Evolutionary conservation across 495 filamentous ascomycete species (phyloP), one percentile per base, ranked within the genome.

Genomic region (Xylaria sp.): DNA sequence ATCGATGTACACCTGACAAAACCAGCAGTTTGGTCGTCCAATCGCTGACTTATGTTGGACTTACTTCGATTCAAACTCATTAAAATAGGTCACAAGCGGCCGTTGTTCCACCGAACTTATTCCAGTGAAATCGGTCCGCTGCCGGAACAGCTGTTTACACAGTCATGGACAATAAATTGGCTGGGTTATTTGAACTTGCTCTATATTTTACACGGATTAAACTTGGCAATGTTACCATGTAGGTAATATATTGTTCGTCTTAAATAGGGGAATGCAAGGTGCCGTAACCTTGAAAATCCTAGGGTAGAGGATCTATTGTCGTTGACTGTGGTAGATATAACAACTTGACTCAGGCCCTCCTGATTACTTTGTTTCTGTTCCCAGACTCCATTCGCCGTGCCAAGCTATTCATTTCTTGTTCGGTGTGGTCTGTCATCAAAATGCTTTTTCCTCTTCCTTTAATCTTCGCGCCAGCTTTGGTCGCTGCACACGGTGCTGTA

Each of bases 401-500:
- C 40, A 29, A 24, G 4, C 26, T 33, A 7, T n/a, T 12, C 14
- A 33, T n/a, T 67, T 55, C 48, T 44, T 35, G 29, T 24, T 55
- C 2, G 9, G 35, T 11, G 11, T 55, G 1, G 12, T 7, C 0
- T 21, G n/a, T 31, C 12, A 24, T 74, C 75, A 79, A 74, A 61
- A 81, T 81, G 78, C 52, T 77, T 35, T 76, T 76, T 67, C 69
- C 77, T 41, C 62, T 77, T 58, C 69, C 68, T 57, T 66, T 81
- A 19, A 72, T 74, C 72, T 41, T 78, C 53, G 76, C 74, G 11
- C 76, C 76, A 8, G 74, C 84, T 31, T 75, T 80, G 57, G 86
- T 76, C 68, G 78, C 83, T 37, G 87, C 84, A 57, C 87, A 90
- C 73, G 88, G 88, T 61, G 88, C 86, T 71, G 86, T 88, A 48